Evolutionary conservation across 1,139 yeast species (phyloP).

Genomic region (Geotrichum candidum): DNA sequence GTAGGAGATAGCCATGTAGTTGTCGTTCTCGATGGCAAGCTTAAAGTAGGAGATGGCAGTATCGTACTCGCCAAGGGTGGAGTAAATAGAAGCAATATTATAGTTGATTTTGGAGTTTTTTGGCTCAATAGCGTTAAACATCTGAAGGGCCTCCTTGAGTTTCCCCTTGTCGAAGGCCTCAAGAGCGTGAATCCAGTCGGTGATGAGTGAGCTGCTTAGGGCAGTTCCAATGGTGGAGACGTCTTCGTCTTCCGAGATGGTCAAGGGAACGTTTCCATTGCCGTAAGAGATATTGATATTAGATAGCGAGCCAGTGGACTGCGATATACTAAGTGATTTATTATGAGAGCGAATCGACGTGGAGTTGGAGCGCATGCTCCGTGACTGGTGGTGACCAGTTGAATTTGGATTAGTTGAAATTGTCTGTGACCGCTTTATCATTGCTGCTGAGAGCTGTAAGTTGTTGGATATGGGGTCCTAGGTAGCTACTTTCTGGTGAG

Average conservation of each 20-base stretch:
- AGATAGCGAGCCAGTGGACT: background rate
- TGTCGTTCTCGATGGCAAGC: constrained; percentile 20
- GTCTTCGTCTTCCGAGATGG: background rate
- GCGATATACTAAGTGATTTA: background rate
- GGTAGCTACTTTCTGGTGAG: background rate
- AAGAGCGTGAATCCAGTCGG: constrained; percentile 12
- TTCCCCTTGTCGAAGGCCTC: constrained; percentile 6
- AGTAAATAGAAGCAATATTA: constrained; percentile 19
- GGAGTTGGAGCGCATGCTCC: background rate
- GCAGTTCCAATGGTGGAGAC: background rate
- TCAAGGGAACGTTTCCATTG: background rate
- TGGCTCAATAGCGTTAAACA: constrained; percentile 4
- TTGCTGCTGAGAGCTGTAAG: background rate
- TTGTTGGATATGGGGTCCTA: background rate
- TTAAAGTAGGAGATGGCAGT: constrained; percentile 18
- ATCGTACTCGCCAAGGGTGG: constrained; percentile 18
- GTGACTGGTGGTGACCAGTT: background rate
- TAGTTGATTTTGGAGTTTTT: constrained; percentile 17
- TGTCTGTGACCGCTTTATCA: background rate
- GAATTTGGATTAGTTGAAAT: background rate
- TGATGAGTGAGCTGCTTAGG: background rate
- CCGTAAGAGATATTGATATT: background rate
- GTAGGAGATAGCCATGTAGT: constrained; percentile 24
- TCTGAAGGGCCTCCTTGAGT: constrained; percentile 2
- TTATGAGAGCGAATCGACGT: background rate